Conservation (phyloP, 192 early-diverging fungal species). For the Coemansia sp. region DNA sequence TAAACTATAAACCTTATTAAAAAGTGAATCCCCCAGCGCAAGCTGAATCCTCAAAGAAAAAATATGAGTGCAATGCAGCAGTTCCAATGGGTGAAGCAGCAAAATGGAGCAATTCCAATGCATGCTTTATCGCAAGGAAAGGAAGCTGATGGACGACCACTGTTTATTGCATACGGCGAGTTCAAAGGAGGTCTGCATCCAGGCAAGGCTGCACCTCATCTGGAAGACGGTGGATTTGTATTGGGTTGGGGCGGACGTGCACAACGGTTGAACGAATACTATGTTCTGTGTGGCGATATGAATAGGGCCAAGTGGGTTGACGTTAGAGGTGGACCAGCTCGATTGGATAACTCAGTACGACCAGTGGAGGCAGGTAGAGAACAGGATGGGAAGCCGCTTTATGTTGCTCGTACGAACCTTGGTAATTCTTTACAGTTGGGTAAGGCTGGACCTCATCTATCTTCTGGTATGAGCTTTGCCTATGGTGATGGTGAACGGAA, state of each 20-base stretch:
- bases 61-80: background rate
- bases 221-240: constrained; percentile 40
- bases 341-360: constrained; percentile 5
- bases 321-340: background rate
- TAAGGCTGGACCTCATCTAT: constrained; percentile 33
- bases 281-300: constrained; percentile 58
- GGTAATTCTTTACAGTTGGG: constrained; percentile 32
- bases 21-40: too few relatives aligned
- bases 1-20: too few relatives aligned
- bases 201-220: constrained; percentile 45
- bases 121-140: constrained; percentile 50
- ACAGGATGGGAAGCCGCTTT: constrained; percentile 26
- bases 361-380: too few relatives aligned
- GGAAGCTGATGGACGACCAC: constrained; percentile 51
- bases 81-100: constrained; percentile 19
- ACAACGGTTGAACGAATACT: constrained; percentile 41
- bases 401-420: constrained; percentile 23
- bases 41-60: background rate
- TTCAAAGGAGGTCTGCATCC: constrained; percentile 47
- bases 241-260: constrained; percentile 55
- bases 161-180: constrained; percentile 55
- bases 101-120: constrained; percentile 21
- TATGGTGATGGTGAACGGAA: constrained; percentile 20
- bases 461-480: constrained; percentile 24
- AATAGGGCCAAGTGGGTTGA: constrained; percentile 53